Percentiles rank a stretch among this genome's conserved stretches.
Conservation (phyloP, 768 basidiomycete genomes). For the Termitomyces titanicus region DNA sequence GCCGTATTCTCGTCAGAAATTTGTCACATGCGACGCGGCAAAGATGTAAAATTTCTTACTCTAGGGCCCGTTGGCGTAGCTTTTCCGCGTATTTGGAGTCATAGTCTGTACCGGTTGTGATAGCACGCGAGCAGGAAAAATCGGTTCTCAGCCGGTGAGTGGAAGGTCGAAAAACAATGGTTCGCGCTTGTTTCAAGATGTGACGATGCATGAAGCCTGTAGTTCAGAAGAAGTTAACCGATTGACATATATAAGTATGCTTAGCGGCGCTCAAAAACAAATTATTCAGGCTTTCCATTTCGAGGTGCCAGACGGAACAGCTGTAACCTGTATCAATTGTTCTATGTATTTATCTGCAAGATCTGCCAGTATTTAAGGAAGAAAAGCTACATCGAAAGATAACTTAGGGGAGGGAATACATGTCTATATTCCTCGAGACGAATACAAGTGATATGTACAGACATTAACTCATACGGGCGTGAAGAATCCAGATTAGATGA, state of each 20-base stretch:
- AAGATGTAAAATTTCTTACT: slow-evolving; percentile 23
- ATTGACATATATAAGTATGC: too few relatives aligned
- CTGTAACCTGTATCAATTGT: neutral
- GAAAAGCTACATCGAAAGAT: neutral
- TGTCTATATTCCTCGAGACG: slow-evolving; percentile 6
- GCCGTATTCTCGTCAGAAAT: slow-evolving; percentile 9
- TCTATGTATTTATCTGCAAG: too few relatives aligned
- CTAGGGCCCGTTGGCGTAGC: slow-evolving; percentile 53
- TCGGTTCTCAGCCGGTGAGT: neutral
- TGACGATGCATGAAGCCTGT: slow-evolving; percentile 9
- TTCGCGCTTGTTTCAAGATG: slow-evolving; percentile 4
- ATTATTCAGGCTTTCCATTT: neutral
- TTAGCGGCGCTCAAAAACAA: neutral
- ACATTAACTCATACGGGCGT: slow-evolving; percentile 7
- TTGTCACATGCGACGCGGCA: slow-evolving; percentile 18
- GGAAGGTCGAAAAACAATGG: slow-evolving; percentile 1
- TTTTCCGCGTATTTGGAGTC: slow-evolving; percentile 66
- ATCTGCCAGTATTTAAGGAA: too few relatives aligned
- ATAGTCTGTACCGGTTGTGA: slow-evolving; percentile 19
- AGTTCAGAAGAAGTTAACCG: neutral
- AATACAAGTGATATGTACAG: slow-evolving; percentile 9
- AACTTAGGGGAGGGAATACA: slow-evolving; percentile 1
- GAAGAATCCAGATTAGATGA: slow-evolving; percentile 50
- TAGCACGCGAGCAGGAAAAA: neutral
- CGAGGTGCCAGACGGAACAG: too few relatives aligned